A percentile compares a stretch with the other conserved stretches of the same genome.
Conservation (phyloP, 108 stramenopile genomes). For the Skeletonema costatum region DNA sequence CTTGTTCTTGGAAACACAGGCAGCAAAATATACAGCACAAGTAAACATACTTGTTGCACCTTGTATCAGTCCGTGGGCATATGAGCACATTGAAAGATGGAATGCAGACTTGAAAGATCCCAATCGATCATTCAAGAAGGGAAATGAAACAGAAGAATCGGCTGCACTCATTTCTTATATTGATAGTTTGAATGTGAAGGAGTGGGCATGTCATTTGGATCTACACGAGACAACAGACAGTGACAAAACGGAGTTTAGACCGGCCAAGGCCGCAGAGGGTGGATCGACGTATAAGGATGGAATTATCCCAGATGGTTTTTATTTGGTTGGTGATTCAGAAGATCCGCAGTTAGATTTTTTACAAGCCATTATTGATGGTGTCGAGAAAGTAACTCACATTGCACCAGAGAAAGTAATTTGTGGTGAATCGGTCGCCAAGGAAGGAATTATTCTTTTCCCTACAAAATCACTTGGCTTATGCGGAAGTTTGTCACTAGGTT, state of each 20-base stretch:
- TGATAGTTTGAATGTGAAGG: conserved; percentile 7
- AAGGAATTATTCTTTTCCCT: conserved; percentile 32
- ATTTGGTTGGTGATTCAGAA: conserved; percentile 40
- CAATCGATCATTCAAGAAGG: conserved; percentile 54
- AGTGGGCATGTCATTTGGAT: conserved; percentile 63
- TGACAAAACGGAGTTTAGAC: conserved; percentile 71
- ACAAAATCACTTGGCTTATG: neutral
- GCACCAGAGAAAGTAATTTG: conserved; percentile 30
- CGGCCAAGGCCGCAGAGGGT: conserved; percentile 63
- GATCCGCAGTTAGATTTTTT: conserved; percentile 25
- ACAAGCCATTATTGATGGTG: conserved; percentile 28
- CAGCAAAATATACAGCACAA: conserved; percentile 28
- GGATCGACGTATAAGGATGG: conserved; percentile 39
- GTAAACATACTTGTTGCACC: conserved; percentile 64
- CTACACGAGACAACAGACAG: conserved; percentile 85
- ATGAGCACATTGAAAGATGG: conserved; percentile 75
- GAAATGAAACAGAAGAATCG: conserved; percentile 54
- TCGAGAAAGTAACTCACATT: conserved; percentile 52
- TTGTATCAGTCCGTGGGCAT: conserved; percentile 73
- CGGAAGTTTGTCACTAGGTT: neutral
- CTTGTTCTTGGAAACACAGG: conserved; percentile 46
- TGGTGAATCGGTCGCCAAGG: conserved; percentile 8
- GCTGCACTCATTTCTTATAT: conserved; percentile 51
- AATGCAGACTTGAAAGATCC: conserved; percentile 51
- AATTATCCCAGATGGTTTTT: conserved; percentile 63